Evolutionary conservation across 495 filamentous ascomycete species (phyloP), one percentile per base, ranked within the genome.

Genomic region (Pyrenula massariospora): DNA sequence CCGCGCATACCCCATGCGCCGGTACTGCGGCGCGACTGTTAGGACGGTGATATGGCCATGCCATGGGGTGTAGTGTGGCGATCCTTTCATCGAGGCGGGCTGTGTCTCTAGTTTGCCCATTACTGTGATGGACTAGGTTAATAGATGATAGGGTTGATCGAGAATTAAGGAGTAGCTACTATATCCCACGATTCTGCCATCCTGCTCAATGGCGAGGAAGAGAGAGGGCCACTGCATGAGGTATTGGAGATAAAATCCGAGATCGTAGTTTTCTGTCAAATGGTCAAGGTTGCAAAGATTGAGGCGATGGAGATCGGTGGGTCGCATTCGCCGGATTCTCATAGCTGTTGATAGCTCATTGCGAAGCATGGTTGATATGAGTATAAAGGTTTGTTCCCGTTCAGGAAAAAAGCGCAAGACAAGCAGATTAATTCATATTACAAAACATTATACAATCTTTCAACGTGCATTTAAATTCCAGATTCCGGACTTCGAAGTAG

Each of bases 1-100:
- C 53, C 84, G 85, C 24, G 92, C 93, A 52, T 95, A 85, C 22
- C 93, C 92, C 22, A 91, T 81, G 24, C 92, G 83, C 19, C 92
- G 84, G 57, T 85, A 89, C 61, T 85, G 81, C 0, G 93, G 93
- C 12, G 91, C 87, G 22, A 98, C 89, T 2, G 93, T 96, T 19
- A 98, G 77, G 47, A 91, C 91, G 19, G 93, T 98, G 70, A 98
- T 95, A 72, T 98, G 93, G 24, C 91, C 93, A 70, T 97, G 93
- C 88, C 89, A 97, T 22, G 94, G 91, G 20, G 92, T 86, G 70
- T 92, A 95, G 72, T 94, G 88, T 60, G 86, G 78, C 54, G 85
- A 89, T 63, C 82, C 80, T 52, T 78, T 71, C 68, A 84, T 79
- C 56, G 80, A 80, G 20, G 81, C 73, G 22, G 88, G 91, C 31